Percentiles rank a stretch among this genome's conserved stretches.
phyloP scores from a whole-genome alignment of 2,329 filamentous ascomycete species.

The Epichloe brachyelytri region DNA sequence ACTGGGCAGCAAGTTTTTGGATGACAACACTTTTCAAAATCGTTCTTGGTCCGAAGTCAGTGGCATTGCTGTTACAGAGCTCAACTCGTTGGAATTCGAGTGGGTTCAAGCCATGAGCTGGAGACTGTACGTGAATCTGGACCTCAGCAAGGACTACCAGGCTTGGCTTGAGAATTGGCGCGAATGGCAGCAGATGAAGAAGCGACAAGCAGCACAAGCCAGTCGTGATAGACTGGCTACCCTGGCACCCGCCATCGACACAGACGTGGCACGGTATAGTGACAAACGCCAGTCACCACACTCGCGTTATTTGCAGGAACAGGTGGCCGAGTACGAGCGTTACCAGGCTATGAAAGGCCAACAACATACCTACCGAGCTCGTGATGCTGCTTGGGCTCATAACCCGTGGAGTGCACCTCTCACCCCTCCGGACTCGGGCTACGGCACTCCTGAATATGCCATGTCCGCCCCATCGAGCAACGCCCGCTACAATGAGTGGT shows the following conservation, averaged over 20 bases:
- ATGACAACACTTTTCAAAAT: conserved; percentile 97
- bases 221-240: conserved; percentile 37
- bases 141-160: conserved; percentile 58
- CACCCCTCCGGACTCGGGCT: conserved; percentile 48
- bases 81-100: conserved; percentile 76
- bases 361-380: conserved; percentile 27
- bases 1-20: conserved; percentile 86
- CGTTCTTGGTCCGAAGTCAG: conserved; percentile 94
- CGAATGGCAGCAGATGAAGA: conserved; percentile 43
- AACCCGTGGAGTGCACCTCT: conserved; percentile 37
- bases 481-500: conserved; percentile 45
- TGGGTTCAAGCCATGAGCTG: conserved; percentile 78
- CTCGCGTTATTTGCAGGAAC: conserved; percentile 39
- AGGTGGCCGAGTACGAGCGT: conserved; percentile 40
- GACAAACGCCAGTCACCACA: conserved; percentile 25
- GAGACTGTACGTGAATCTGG: conserved; percentile 75
- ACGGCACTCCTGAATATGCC: conserved; percentile 46
- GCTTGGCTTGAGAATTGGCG: conserved; percentile 50
- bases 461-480: conserved; percentile 43
- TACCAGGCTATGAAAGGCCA: conserved; percentile 32
- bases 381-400: conserved; percentile 32
- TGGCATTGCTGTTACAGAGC: conserved; percentile 69
- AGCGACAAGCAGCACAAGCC: conserved; percentile 34
- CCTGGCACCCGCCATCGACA: conserved; percentile 35
- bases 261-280: conserved; percentile 26